Evolutionary conservation across 768 basidiomycete species (phyloP), one percentile per base, ranked within the genome.

Genomic region (Pisolithus marmoratus): DNA sequence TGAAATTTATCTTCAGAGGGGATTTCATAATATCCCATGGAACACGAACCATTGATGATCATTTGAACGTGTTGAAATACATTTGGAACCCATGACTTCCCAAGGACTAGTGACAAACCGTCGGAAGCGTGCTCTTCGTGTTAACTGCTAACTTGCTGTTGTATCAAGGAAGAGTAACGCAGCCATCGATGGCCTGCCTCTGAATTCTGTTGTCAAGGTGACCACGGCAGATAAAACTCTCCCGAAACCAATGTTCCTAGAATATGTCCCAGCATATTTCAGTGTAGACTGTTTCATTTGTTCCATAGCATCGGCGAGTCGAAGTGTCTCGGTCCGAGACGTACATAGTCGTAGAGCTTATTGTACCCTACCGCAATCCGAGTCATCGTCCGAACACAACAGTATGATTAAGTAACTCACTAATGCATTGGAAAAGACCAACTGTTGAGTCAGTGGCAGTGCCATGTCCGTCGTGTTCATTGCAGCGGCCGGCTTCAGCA

Each of bases 391-490:
- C 31, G 19, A 27, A 9, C 46, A 47, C 38, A 19, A 46, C 60
- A n/a, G 36, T 37, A 15, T 27, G 8, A 31, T 31, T 12, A 15
- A 14, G 24, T 4, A 38, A 7, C 67, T 38, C 61, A 88, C 94
- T 96, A 54, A 99, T 98, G 0, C 91, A 82, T 65, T 99, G 96
- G 67, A 89, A 96, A 52, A 98, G 87, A 1, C 96, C 95, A 9
- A 85, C 68, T 0, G 89, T 89, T 60, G 83, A 87, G 62, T 93
- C 80, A 12, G 54, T 49, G 29, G 58, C 49, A 1, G 29, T 26
- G 27, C 26, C 17, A n/a, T 42, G 47, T 23, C 49, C 48, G 9
- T 44, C 27, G 17, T 36, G 31, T 22, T n/a, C 22, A 20, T 55
- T 41, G 14, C 49, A 49, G 17, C 34, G 31, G 20, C 50, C 29